These are phyloP conservation scores for Phlebopus sp. DNA, from an alignment of 1,284 basidiomycete species.

Conservation along the genomic window DNA sequence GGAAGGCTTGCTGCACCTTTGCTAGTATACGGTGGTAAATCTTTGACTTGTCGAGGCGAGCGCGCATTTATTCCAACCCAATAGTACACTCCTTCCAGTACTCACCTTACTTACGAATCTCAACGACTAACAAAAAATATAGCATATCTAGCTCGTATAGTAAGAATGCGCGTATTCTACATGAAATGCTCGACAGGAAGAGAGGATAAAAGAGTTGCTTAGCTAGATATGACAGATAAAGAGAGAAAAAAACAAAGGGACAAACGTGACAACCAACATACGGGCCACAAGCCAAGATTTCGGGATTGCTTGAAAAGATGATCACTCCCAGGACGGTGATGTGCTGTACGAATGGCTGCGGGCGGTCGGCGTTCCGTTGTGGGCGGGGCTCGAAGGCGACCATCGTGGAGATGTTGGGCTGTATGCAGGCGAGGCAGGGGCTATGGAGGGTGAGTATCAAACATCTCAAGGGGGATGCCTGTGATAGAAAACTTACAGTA, in stretches of 20 bases:
- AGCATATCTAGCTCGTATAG: slow-evolving; percentile 17
- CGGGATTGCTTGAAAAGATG: slow-evolving; percentile 3
- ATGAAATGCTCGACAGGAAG: slow-evolving; percentile 29
- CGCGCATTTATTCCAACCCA: too few relatives aligned
- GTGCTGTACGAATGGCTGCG: slow-evolving; percentile 47
- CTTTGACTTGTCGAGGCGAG: too few relatives aligned
- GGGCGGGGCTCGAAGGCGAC: slow-evolving; percentile 78
- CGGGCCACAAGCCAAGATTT: slow-evolving; percentile 9
- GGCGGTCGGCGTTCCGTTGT: slow-evolving; percentile 43
- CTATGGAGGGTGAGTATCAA: slow-evolving; percentile 36
- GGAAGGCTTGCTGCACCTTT: too few relatives aligned
- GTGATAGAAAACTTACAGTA: slow-evolving; percentile 56
- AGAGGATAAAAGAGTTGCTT: slow-evolving; percentile 19
- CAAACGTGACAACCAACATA: slow-evolving; percentile 8
- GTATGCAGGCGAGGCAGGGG: slow-evolving; percentile 81
- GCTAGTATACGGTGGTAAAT: too few relatives aligned
- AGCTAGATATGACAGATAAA: slow-evolving; percentile 22
- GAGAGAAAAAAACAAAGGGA: slow-evolving; percentile 1
- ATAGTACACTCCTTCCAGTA: too few relatives aligned
- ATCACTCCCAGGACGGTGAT: slow-evolving; percentile 59
- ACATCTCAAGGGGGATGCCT: slow-evolving; percentile 2
- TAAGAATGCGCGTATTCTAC: slow-evolving; percentile 33
- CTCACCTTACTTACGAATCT: too few relatives aligned
- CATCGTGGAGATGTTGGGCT: slow-evolving; percentile 79
- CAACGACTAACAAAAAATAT: neutral